These are phyloP conservation scores for Pestalotiopsis sp. DNA, from an alignment of 2,329 filamentous ascomycete genomes.

Conservation along the genomic window DNA sequence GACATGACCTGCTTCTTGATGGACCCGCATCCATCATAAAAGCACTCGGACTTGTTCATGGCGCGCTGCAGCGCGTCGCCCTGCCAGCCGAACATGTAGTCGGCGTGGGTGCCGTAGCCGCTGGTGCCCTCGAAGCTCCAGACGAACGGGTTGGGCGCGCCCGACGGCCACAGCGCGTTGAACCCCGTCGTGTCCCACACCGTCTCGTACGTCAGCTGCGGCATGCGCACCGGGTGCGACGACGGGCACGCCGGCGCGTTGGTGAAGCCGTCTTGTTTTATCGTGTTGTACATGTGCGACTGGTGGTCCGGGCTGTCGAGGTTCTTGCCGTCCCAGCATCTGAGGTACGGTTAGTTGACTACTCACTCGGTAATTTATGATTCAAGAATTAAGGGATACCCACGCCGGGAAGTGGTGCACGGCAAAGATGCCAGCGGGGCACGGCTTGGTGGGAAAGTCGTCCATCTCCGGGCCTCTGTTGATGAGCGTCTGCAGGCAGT, in stretches of 20 bases:
- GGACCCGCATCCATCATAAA: conserved; percentile 35
- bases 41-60: conserved; percentile 38
- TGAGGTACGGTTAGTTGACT: not conserved
- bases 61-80: conserved; percentile 38
- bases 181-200: conserved; percentile 40
- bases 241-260: conserved; percentile 29
- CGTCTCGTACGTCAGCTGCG: conserved; percentile 43
- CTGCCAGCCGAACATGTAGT: conserved; percentile 42
- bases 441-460: conserved; percentile 11
- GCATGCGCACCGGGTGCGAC: conserved; percentile 34
- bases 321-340: conserved; percentile 36
- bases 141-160: conserved; percentile 34
- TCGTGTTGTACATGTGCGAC: conserved; percentile 21
- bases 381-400: not conserved
- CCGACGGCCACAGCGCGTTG: conserved; percentile 37
- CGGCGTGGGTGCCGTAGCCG: conserved; percentile 39
- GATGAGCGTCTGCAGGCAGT: not conserved
- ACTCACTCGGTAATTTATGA: not conserved
- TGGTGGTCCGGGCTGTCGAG: conserved; percentile 35
- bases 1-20: conserved; percentile 35
- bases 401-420: conserved; percentile 1
- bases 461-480: conserved; percentile 25
- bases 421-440: not conserved
- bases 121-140: conserved; percentile 36
- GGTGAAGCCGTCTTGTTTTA: conserved; percentile 33